A percentile compares a stretch with the other conserved stretches of the same genome.
Evolutionary conservation across 225 moss, liverwort and hornwort species (phyloP).

Genomic region (Marchantia polymorpha): DNA sequence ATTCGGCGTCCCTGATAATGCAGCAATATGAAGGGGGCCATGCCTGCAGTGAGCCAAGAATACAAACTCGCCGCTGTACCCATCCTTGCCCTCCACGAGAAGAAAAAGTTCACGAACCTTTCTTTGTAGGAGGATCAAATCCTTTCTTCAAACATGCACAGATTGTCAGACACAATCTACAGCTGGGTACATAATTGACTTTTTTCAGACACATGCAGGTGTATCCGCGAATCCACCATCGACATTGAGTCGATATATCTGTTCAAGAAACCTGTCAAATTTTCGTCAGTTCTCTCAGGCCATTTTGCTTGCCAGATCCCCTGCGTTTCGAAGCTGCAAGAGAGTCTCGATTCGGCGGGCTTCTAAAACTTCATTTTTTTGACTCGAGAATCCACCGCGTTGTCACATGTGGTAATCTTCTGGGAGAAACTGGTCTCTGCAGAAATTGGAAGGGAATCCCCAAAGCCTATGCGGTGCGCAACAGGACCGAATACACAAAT

Average conservation of each 20-base stretch:
- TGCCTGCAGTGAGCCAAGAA: slow-evolving; percentile 35
- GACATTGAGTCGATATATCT: neutral
- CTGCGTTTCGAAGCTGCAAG: neutral
- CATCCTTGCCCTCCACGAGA: slow-evolving; percentile 14
- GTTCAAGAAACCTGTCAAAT: no score
- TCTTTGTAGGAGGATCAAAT: neutral
- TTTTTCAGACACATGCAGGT: neutral
- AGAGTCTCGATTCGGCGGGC: neutral
- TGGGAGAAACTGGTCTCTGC: neutral
- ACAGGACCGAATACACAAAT: no score
- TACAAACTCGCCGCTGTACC: slow-evolving; percentile 32
- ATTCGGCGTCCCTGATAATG: slow-evolving; percentile 23
- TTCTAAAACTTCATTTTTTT: neutral
- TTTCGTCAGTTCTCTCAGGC: no score
- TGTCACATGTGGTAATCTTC: no score
- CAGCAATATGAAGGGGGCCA: slow-evolving; percentile 34
- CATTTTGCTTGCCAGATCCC: no score
- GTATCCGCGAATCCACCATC: no score
- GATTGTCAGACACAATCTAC: neutral
- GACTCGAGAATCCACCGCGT: neutral
- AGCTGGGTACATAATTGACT: neutral
- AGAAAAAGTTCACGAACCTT: neutral
- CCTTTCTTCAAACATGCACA: neutral
- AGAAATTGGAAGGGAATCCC: neutral
- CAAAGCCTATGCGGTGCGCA: no score